Base-by-base conservation (phyloP, 306 rosid genomes). In the Lotus japonicus region DNA sequence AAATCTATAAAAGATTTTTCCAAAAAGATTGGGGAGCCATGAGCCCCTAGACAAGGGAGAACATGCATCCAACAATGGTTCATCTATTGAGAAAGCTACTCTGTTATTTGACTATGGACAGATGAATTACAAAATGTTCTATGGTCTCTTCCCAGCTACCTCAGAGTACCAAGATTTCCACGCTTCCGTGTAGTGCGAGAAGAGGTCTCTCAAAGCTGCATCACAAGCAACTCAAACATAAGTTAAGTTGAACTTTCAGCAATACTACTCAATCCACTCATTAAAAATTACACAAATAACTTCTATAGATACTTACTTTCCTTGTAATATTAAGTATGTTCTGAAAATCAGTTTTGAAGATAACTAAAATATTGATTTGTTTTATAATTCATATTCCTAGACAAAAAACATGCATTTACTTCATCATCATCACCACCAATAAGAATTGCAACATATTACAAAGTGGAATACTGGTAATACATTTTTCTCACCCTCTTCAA, bases 121-220 rank as follows among this genome's bases (percentile, higher is more conserved):
- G 9, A 33, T 8, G 26, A 62, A 17, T 82, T 82, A 90, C 66
- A 75, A 72, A 77, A 71, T 66, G 56, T 70, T 51, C 26, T 52
- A 38, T 17, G 83, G 65, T 68, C 72, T 87, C 72, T 86, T 84
- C 61, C 75, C 86, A 14, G 84, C 77, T 4, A 74, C 83, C 85
- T 88, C 89, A 0, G 85, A 86, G 88, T 82, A 77, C 94, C 96
- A 88, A 71, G 86, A 76, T 59, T 82, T 80, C 87, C 88, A 88
- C 50, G 96, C 96, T 66, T 91, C 89, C 88, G 62, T 71, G 79
- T 84, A 91, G 77, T 91, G 97, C n/a, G 92, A 76, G 72, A 88
- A 91, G 23, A 91, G 80, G 6, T 88, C 94, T 74, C 17, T 86
- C 78, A 91, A 53, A 52, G 85, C 95, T 88, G 86, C 80, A 80